Evolutionary conservation across 805 yeast species (phyloP).

Genomic region (Ogataea parapolymorpha): DNA sequence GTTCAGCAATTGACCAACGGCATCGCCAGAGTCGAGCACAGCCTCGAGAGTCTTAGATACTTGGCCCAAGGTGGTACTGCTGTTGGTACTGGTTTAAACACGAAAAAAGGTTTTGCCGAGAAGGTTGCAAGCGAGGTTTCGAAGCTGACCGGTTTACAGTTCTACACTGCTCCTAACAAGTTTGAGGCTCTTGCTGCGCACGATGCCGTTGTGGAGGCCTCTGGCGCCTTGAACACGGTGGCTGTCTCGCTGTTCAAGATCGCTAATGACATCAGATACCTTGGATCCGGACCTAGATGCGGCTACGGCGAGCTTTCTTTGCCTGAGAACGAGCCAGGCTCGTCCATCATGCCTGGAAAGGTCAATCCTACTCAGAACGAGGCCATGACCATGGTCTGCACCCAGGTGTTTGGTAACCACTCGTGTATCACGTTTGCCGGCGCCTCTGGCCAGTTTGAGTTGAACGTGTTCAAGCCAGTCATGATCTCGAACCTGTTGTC

Average conservation of each 20-base stretch:
- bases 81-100: constrained; percentile 97
- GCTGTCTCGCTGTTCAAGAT: constrained; percentile 93
- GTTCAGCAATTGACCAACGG: constrained; percentile 92
- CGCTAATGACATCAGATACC: constrained; percentile 96
- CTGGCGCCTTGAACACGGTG: constrained; percentile 94
- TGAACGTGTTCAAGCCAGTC: constrained; percentile 97
- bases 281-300: constrained; percentile 99
- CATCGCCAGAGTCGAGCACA: constrained; percentile 74
- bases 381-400: constrained; percentile 97
- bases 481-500: constrained; percentile 86
- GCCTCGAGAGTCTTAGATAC: constrained; percentile 70
- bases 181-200: constrained; percentile 99
- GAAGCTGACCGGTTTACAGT: constrained; percentile 80
- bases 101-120: constrained; percentile 83
- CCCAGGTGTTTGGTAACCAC: constrained; percentile 97
- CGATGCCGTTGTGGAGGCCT: constrained; percentile 96
- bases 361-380: constrained; percentile 99
- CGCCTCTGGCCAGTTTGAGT: constrained; percentile 97
- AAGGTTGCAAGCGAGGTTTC: constrained; percentile 85
- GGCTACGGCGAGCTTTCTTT: constrained; percentile 94
- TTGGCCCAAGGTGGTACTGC: constrained; percentile 99
- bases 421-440: constrained; percentile 95
- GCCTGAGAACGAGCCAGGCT: constrained; percentile 99
- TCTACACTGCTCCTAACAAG: constrained; percentile 96
- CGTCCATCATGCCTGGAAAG: constrained; percentile 99